A percentile compares a stretch with the other conserved stretches of the same genome.
Evolutionary conservation across 1,284 basidiomycete species (phyloP).

Genomic region (Trametes sp.): DNA sequence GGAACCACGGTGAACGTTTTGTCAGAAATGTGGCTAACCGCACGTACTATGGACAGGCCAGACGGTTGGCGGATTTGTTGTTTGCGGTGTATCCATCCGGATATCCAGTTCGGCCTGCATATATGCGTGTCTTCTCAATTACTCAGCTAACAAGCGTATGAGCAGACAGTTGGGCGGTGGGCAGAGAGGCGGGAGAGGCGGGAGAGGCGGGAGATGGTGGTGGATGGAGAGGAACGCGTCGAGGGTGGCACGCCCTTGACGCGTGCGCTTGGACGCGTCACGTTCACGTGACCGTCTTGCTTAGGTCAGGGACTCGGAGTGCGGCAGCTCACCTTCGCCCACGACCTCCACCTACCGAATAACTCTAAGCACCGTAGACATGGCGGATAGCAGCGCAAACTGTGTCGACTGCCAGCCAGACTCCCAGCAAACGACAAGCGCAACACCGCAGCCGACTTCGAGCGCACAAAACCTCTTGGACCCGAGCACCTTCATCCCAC

Average conservation of each 20-base stretch:
- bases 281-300: conserved; percentile 32
- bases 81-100: conserved; percentile 34
- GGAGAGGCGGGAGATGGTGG: no score
- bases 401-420: conserved; percentile 37
- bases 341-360: neutral
- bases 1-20: conserved; percentile 7
- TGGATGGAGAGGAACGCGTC: conserved; percentile 29
- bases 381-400: conserved; percentile 26
- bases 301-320: neutral
- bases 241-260: conserved; percentile 17
- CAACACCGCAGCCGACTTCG: conserved; percentile 1
- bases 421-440: neutral
- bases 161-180: no score
- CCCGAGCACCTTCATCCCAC: conserved; percentile 66
- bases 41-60: conserved; percentile 69
- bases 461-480: conserved; percentile 49
- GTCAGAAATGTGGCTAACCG: neutral
- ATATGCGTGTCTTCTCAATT: neutral
- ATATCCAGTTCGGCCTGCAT: conserved; percentile 37
- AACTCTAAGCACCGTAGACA: neutral
- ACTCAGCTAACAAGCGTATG: neutral
- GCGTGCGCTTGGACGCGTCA: conserved; percentile 29
- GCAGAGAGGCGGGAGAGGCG: no score
- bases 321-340: neutral
- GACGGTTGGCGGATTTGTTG: conserved; percentile 36